Evolutionary conservation across 2,329 filamentous ascomycete species (phyloP), one percentile per base, ranked within the genome.

Genomic region (Fusarium albosuccineum): DNA sequence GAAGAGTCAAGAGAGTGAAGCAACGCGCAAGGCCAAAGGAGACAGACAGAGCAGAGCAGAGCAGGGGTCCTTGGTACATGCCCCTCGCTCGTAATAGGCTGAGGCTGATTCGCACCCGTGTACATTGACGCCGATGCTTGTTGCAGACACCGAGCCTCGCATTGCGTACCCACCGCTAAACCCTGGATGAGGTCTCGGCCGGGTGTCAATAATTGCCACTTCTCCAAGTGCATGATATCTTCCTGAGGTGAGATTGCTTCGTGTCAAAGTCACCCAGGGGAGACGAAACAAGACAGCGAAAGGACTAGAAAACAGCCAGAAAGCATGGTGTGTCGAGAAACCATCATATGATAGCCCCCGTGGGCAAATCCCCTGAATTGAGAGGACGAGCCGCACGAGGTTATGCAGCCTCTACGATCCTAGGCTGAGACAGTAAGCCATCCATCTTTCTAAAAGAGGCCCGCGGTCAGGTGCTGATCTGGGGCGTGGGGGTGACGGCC

Each of bases 281-380:
- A 29, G 13, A 9, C 11, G 13, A 9, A 60, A 48, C 6, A 30
- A 9, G n/a, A 27, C 6, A 46, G 9, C 33, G 6, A 22, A 22
- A 40, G 22, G 22, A 22, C 22, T 22, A 22, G 22, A 49, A 37
- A 33, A 33, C 46, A 16, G 26, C 16, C 17, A 22, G 27, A 36
- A 34, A 34, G 22, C 49, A 36, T 44, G 54, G 33, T 48, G 62
- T 66, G 52, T 33, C 66, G n/a, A 6, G n/a, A 9, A 60, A 11
- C 5, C n/a, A 17, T 46, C 66, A 66, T 51, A 56, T 60, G 62
- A 69, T 44, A 34, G 44, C 53, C 48, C 68, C 68, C 66, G 66
- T 68, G 66, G 66, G 66, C 50, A 66, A 63, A 69, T 67, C 57
- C 62, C 66, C 66, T 68, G 66, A 63, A 68, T 63, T 66, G 62